A percentile compares a stretch with the other conserved stretches of the same genome.
These are phyloP conservation scores for Pythium sp. DNA, from an alignment of 352 stramenopile genomes.

Conservation along the genomic window DNA sequence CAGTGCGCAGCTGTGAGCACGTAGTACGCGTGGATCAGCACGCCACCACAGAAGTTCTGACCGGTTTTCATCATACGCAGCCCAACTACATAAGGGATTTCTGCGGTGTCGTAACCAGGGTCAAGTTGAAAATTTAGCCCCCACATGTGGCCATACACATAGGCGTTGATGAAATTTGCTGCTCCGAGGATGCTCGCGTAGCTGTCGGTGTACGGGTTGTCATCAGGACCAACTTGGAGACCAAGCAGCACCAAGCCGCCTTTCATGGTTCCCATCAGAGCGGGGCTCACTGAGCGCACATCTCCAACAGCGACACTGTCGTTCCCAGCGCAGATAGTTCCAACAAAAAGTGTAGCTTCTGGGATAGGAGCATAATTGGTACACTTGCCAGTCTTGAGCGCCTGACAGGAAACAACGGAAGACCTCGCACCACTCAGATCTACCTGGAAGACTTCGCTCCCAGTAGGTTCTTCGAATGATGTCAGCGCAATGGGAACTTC, in stretches of 20 bases:
- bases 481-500: neutral
- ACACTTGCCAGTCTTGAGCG: neutral
- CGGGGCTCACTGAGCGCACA: neutral
- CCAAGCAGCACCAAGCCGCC: neutral
- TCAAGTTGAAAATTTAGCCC: too few relatives aligned
- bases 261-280: neutral
- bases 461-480: neutral
- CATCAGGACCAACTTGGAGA: neutral
- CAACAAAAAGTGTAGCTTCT: neutral
- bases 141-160: neutral
- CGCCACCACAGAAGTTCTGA: conserved; percentile 6
- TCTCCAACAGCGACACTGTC: neutral
- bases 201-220: neutral
- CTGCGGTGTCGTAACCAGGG: too few relatives aligned
- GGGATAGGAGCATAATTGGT: too few relatives aligned
- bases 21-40: conserved; percentile 2
- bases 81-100: neutral
- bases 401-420: neutral
- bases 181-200: neutral
- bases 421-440: neutral
- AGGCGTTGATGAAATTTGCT: conserved; percentile 14
- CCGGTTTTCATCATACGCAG: neutral
- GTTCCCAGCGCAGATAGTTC: conserved; percentile 11
- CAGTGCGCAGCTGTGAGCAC: conserved; percentile 11
- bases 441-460: neutral